These are phyloP conservation scores for Cymbidium sinense DNA, from an alignment of 106 monocot species.

Conservation along the genomic window DNA sequence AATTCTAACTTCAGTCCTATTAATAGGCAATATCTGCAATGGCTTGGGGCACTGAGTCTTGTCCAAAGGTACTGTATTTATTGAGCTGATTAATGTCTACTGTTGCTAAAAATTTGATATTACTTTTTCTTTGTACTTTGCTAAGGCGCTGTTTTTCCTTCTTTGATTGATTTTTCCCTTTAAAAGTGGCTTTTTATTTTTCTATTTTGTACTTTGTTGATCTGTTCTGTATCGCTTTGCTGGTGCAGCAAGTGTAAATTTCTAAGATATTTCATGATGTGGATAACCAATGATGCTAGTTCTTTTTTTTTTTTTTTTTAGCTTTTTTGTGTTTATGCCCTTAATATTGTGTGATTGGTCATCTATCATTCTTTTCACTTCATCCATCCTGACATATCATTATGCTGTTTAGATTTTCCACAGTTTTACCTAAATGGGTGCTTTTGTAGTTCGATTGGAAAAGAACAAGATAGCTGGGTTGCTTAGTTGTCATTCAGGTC, in stretches of 20 bases:
- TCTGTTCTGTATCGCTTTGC: background rate
- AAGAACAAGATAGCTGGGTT: background rate
- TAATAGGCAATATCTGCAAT: conserved; percentile 86
- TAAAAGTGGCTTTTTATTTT: background rate
- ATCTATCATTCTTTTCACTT: background rate
- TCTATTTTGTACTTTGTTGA: conserved; percentile 3
- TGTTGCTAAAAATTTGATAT: background rate
- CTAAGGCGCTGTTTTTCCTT: background rate
- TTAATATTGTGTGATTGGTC: background rate
- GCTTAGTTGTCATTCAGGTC: background rate
- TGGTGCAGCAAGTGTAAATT: background rate
- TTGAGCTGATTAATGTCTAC: background rate
- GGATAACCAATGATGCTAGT: background rate
- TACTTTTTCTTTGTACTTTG: background rate
- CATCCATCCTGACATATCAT: background rate
- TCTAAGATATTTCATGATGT: background rate
- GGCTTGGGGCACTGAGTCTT: conserved; percentile 93
- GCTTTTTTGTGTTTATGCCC: background rate
- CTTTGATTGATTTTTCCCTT: background rate
- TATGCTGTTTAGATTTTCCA: background rate
- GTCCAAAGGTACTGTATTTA: conserved; percentile 75
- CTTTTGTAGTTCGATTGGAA: background rate
- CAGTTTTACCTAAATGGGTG: background rate
- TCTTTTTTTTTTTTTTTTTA: background rate
- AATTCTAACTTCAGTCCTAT: conserved; percentile 4